Evolutionary conservation across 2,329 filamentous ascomycete species (phyloP), one percentile per base, ranked within the genome.

Genomic region (Huntiella bhutanensis): DNA sequence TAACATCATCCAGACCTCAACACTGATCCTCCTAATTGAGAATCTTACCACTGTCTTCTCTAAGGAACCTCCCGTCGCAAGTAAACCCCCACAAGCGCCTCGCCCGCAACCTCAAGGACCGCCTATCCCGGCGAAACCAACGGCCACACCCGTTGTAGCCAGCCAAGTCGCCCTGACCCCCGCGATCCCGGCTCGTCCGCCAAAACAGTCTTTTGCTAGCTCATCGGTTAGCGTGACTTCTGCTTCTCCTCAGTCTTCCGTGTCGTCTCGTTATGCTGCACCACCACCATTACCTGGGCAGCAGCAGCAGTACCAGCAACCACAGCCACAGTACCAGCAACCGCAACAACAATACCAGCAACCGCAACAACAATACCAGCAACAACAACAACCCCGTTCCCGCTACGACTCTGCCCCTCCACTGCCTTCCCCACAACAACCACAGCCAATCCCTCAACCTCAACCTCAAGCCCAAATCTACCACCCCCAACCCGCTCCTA

Each of bases 51-150:
- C 91, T 46, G 70, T 96, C 16, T 98, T 98, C 58, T 80, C 86
- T 34, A 93, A 92, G 62, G 91, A 98, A 56, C 91, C 91, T 6
- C 91, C 91, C 0, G 83, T 96, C 3, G 77, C 91, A 50, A 77
- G 86, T 33, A 46, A 50, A 33, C 64, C 57, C 22, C 64, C 67
- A 34, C 39, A 22, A 22, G 6, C 13, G 28, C 19, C 13, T 22
- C 82, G 82, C 49, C 81, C 66, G 37, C 37, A n/a, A 11, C 37
- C 37, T 13, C 17, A 33, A 11, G 32, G 37, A n/a, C 45, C 22
- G 33, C 13, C 33, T 22, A 63, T 66, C 40, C 60, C 66, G 46
- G 77, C 0, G 75, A 74, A 1, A 77, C 17, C 78, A 42, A 34
- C 45, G 13, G 12, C 45, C 11, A 34, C 44, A 34, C n/a, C 10